Conservation (phyloP, 2,329 filamentous ascomycete genomes). For the Chlorencoelia australis region DNA sequence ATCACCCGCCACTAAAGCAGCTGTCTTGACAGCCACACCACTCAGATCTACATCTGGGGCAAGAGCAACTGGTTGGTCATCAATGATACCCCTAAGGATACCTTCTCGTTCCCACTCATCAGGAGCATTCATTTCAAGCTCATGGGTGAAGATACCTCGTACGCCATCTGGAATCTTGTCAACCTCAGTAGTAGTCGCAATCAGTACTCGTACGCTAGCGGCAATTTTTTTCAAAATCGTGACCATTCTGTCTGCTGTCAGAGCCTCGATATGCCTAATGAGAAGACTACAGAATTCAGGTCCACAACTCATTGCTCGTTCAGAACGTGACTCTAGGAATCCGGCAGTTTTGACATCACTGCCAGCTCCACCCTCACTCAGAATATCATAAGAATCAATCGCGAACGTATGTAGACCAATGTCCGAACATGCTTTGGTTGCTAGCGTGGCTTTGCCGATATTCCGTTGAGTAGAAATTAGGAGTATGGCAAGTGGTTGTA, state of each 20-base stretch:
- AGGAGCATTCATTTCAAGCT: conserved; percentile 85
- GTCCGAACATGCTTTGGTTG: conserved; percentile 69
- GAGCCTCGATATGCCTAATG: conserved; percentile 81
- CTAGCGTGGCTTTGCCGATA: conserved; percentile 82
- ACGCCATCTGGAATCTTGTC: conserved; percentile 90
- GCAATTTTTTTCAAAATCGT: conserved; percentile 76
- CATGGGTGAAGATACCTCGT: conserved; percentile 85
- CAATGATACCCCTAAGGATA: conserved; percentile 69
- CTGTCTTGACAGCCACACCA: conserved; percentile 86
- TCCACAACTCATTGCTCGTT: conserved; percentile 82
- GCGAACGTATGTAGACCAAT: conserved; percentile 82
- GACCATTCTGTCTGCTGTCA: conserved; percentile 85
- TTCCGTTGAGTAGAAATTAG: conserved; percentile 85
- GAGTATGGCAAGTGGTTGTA: conserved; percentile 81
- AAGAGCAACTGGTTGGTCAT: conserved; percentile 64
- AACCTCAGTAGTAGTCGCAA: conserved; percentile 90
- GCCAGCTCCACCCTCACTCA: conserved; percentile 81
- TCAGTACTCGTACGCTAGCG: conserved; percentile 67
- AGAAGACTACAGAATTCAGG: conserved; percentile 72
- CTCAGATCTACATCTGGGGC: conserved; percentile 76
- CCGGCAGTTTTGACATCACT: conserved; percentile 93
- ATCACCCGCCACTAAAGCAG: conserved; percentile 88
- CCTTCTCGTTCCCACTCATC: conserved; percentile 88
- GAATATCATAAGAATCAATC: conserved; percentile 86
- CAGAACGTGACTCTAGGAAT: conserved; percentile 76